A percentile compares a stretch with the other conserved stretches of the same genome.
These are phyloP conservation scores for Oidiodendron maius DNA, from an alignment of 495 filamentous ascomycete species.

Conservation along the genomic window DNA sequence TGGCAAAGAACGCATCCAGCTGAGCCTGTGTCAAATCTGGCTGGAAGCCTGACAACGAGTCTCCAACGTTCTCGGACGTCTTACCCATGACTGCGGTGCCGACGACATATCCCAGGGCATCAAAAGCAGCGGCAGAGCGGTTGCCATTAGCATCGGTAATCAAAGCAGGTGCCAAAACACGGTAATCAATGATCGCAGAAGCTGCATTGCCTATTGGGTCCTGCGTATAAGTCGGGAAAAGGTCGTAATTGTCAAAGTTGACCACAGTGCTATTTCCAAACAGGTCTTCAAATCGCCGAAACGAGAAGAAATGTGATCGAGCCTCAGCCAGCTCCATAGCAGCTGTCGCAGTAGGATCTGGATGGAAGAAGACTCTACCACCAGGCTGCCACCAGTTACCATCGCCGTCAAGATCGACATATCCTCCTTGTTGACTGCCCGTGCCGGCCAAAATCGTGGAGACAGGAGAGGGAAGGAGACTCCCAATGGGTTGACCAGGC, in stretches of 20 bases:
- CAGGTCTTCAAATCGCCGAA: background rate
- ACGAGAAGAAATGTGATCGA: background rate
- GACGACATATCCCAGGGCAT: conserved; percentile 17
- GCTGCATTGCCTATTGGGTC: conserved; percentile 3
- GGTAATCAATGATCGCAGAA: conserved; percentile 12
- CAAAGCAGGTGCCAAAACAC: conserved; percentile 1
- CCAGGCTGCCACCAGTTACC: conserved; percentile 17
- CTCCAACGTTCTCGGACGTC: conserved; percentile 12
- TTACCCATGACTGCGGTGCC: conserved; percentile 25
- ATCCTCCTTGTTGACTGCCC: conserved; percentile 9
- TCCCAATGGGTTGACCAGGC: background rate
- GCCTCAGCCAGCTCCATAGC: background rate
- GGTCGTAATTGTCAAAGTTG: background rate
- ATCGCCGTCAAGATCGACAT: conserved; percentile 4
- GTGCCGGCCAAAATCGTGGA: too few relatives aligned
- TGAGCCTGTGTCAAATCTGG: background rate
- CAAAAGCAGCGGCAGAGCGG: conserved; percentile 3
- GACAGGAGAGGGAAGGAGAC: background rate
- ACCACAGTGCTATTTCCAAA: background rate
- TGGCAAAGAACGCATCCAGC: background rate
- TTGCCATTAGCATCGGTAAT: conserved; percentile 23
- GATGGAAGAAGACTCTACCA: conserved; percentile 4
- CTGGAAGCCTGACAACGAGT: conserved; percentile 5
- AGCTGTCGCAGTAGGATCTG: background rate
- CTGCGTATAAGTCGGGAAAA: background rate